A percentile compares a stretch with the other conserved stretches of the same genome.
Evolutionary conservation across 2,329 filamentous ascomycete genomes (phyloP).

Genomic region (Colletotrichum sp.): DNA sequence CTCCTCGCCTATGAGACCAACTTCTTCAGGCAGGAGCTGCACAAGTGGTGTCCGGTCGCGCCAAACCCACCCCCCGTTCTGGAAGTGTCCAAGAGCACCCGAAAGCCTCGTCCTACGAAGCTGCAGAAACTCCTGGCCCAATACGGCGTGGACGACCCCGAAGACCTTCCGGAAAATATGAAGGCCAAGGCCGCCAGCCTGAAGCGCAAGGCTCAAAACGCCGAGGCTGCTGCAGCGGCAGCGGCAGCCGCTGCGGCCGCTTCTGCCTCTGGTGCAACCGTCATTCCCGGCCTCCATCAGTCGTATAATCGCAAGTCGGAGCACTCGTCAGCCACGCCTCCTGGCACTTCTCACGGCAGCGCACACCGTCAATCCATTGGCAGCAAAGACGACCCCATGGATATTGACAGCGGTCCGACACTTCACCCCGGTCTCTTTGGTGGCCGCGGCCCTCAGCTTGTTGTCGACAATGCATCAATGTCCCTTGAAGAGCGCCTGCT

Average conservation of each 20-base stretch:
- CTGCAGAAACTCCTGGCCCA: constrained; percentile 93
- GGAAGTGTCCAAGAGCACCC: constrained; percentile 86
- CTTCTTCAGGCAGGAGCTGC: constrained; percentile 93
- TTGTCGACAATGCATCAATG: constrained; percentile 42
- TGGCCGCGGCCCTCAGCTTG: constrained; percentile 46
- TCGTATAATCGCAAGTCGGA: constrained; percentile 15
- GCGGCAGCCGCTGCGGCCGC: constrained; percentile 26
- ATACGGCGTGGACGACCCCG: constrained; percentile 86
- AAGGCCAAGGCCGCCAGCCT: constrained; percentile 78
- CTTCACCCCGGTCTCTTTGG: constrained; percentile 51
- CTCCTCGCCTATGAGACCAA: constrained; percentile 94
- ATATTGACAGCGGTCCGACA: constrained; percentile 38
- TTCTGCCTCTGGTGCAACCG: constrained; percentile 10
- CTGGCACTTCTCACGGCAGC: constrained; percentile 28
- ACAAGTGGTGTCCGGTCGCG: constrained; percentile 93
- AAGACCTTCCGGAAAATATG: constrained; percentile 85
- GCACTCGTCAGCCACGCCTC: constrained; percentile 22
- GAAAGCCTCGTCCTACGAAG: constrained; percentile 96
- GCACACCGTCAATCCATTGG: constrained; percentile 6
- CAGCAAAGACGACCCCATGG: constrained; percentile 41
- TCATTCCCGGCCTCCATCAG: background rate
- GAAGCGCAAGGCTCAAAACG: constrained; percentile 73
- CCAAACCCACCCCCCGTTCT: constrained; percentile 84
- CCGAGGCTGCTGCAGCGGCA: constrained; percentile 53
- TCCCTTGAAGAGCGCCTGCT: constrained; percentile 58